A percentile compares a stretch with the other conserved stretches of the same genome.
phyloP scores from a whole-genome alignment of 495 filamentous ascomycete species.

The Tuber aestivum region DNA sequence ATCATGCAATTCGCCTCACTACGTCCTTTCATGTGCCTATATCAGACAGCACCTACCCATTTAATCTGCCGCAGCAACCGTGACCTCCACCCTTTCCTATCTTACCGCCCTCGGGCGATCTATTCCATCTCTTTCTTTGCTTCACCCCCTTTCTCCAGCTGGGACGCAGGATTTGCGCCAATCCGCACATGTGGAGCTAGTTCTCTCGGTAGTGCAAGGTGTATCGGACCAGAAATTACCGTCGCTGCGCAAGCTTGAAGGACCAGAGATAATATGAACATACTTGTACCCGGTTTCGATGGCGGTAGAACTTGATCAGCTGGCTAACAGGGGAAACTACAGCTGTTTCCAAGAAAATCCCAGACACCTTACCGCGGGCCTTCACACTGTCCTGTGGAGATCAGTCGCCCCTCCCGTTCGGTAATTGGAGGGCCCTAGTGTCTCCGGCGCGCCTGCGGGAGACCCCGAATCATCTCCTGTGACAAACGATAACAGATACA shows the following conservation, averaged over 20 bases:
- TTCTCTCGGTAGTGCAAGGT: not conserved
- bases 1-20: not conserved
- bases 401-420: not conserved
- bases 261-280: not conserved
- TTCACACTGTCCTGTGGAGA: not conserved
- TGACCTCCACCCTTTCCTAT: not conserved
- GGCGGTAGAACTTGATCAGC: not conserved
- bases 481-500: not conserved
- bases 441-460: not conserved
- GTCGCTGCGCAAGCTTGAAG: not conserved
- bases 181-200: not conserved
- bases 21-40: not conserved
- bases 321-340: not conserved
- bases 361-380: not conserved
- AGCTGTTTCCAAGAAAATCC: not conserved
- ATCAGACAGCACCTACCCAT: not conserved
- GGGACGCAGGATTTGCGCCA: not conserved
- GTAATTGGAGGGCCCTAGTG: not conserved
- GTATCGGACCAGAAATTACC: not conserved
- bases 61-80: accelerated
- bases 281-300: not conserved
- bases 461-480: not conserved
- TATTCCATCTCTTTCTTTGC: not conserved
- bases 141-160: not conserved
- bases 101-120: not conserved